Evolutionary conservation across 2,329 filamentous ascomycete genomes (phyloP).

Genomic region (Colletotrichum brevisporum): DNA sequence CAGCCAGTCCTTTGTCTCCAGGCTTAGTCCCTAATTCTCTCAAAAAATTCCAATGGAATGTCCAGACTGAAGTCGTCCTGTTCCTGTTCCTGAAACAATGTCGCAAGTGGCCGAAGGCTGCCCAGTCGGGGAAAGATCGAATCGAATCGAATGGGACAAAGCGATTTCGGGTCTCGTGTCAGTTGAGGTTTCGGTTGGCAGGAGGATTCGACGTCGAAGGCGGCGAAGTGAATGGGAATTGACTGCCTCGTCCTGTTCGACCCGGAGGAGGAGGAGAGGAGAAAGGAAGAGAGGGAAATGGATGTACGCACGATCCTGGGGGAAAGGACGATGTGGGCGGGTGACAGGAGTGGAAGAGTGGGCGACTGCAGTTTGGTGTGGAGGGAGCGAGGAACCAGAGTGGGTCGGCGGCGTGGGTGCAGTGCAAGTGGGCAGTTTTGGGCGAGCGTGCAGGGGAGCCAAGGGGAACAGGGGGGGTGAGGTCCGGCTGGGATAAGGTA

Average conservation of each 20-base stretch:
- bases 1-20: background rate
- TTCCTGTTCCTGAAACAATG: slow-evolving; percentile 29
- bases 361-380: slow-evolving; percentile 20
- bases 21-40: slow-evolving; percentile 6
- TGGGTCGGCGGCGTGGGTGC: slow-evolving; percentile 32
- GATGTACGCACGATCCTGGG: slow-evolving; percentile 36
- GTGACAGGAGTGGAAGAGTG: slow-evolving; percentile 26
- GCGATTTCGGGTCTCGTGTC: slow-evolving; percentile 6
- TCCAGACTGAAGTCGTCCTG: slow-evolving; percentile 14
- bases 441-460: slow-evolving; percentile 25
- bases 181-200: background rate
- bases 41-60: slow-evolving; percentile 3
- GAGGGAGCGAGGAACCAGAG: slow-evolving; percentile 30
- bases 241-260: slow-evolving; percentile 31
- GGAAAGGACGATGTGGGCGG: slow-evolving; percentile 38
- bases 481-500: slow-evolving; percentile 15
- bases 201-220: slow-evolving; percentile 1
- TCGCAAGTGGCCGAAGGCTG: slow-evolving; percentile 24
- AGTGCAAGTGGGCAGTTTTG: slow-evolving; percentile 29
- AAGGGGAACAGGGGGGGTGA: slow-evolving; percentile 30
- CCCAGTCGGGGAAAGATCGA: slow-evolving; percentile 8
- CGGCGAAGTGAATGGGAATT: slow-evolving; percentile 19
- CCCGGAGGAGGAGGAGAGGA: slow-evolving; percentile 25
- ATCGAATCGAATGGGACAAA: slow-evolving; percentile 6
- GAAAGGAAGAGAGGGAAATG: slow-evolving; percentile 29